Evolutionary conservation across 768 basidiomycete species (phyloP), one percentile per base, ranked within the genome.

Genomic region (Termitomyces sp.): DNA sequence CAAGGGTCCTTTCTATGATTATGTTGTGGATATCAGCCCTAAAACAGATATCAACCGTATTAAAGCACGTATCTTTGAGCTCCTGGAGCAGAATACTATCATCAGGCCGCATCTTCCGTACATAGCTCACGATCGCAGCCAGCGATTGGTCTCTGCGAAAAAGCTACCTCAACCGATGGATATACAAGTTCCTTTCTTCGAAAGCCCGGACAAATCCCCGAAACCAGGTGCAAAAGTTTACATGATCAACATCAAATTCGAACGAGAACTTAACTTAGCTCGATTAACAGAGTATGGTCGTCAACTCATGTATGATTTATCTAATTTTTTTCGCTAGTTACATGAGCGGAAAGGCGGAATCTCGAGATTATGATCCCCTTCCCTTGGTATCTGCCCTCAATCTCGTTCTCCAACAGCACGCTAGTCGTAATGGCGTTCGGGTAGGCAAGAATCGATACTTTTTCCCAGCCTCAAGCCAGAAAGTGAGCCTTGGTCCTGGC

Each of bases 381-480:
- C 84, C 85, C 0, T 52, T 80, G n/a, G 64, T 83, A 5, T 80
- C 84, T 3, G 84, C 84, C 5, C 67, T 86, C 31, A 86, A 88
- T 60, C 75, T 87, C 31, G 69, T 86, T 39, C 58, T 85, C 20
- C 79, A 83, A 62, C 75, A 79, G 63, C 73, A 79, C 51, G 75
- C 82, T 5, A 68, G 71, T 59, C 68, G 72, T 41, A 69, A 65
- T 10, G 85, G 81, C n/a, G 72, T 79, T 2, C 78, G 80, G 7
- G 78, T 83, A 7, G 83, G 84, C 4, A 73, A 75, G 59, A 82
- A 78, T 56, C 77, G 78, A 13, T 85, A 80, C 56, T 87, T 87
- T 67, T 86, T 86, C 66, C 73, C 73, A 1, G 52, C 64, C 5
- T 64, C 63, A 15, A 62, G 65, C n/a, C 56, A 70, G 26, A 64